Percentiles rank a stretch among this genome's conserved stretches.
phyloP scores from a whole-genome alignment of 2,329 filamentous ascomycete species.

The Hymenoscyphus repandus region DNA sequence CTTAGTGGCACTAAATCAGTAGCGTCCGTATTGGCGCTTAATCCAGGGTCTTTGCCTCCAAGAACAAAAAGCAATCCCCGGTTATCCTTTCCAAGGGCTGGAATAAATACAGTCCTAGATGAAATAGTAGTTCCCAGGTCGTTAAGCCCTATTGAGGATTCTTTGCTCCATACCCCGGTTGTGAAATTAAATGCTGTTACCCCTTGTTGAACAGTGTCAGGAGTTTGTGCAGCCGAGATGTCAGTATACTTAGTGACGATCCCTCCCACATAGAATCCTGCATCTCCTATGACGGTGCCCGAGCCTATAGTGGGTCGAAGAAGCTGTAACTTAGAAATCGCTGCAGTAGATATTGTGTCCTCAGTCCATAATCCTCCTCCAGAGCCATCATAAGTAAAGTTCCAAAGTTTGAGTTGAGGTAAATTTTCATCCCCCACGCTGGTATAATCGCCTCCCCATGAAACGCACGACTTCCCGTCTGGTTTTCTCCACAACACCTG shows the following conservation, averaged over 20 bases:
- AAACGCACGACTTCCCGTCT: not conserved
- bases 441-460: not conserved
- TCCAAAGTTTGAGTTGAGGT: not conserved
- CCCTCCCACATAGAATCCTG: not conserved
- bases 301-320: not conserved
- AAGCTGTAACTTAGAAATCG: not conserved
- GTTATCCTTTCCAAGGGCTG: not conserved
- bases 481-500: too few relatives aligned
- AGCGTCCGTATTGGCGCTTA: not conserved
- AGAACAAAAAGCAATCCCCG: not conserved
- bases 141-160: not conserved
- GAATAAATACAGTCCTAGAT: not conserved
- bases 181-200: not conserved
- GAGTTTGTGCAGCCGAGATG: not conserved
- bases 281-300: not conserved
- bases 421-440: not conserved
- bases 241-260: not conserved
- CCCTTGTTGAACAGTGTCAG: not conserved
- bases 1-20: constrained; percentile 3
- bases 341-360: not conserved
- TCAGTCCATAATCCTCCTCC: not conserved
- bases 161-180: not conserved
- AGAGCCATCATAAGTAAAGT: not conserved
- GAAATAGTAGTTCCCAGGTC: not conserved
- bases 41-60: not conserved